Conservation (phyloP, 1,139 yeast species). For the Debaryomycetaceae sp. region DNA sequence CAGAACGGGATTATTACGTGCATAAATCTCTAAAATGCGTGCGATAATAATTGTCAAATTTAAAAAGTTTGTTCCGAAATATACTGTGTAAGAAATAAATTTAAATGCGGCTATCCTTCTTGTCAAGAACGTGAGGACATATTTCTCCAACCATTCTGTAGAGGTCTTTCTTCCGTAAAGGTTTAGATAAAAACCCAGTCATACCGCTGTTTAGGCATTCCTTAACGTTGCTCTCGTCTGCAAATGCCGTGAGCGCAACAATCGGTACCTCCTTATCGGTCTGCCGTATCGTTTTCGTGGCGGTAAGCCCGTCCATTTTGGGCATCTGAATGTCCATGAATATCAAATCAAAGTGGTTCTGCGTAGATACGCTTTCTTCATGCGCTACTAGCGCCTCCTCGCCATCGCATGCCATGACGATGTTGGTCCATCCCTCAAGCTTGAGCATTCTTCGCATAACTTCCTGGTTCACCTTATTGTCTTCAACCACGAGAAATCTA, state of each 20-base stretch:
- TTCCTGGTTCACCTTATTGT: slow-evolving; percentile 82
- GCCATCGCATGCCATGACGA: slow-evolving; percentile 80
- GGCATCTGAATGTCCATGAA: slow-evolving; percentile 99
- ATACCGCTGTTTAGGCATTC: slow-evolving; percentile 76
- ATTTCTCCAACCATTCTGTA: slow-evolving; percentile 40
- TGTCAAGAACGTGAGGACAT: slow-evolving; percentile 19
- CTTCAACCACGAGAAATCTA: slow-evolving; percentile 82
- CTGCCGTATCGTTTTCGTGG: slow-evolving; percentile 63
- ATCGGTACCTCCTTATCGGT: slow-evolving; percentile 63
- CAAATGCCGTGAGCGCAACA: slow-evolving; percentile 89
- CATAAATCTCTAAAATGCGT: too few species aligned
- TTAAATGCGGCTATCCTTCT: slow-evolving; percentile 2
- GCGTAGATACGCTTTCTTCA: neutral
- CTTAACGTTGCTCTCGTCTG: slow-evolving; percentile 74
- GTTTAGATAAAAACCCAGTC: slow-evolving; percentile 83
- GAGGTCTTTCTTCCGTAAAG: slow-evolving; percentile 63
- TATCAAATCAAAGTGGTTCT: slow-evolving; percentile 50
- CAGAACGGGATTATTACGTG: too few species aligned
- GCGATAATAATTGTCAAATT: too few species aligned
- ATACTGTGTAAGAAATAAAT: neutral
- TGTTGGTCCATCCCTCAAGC: slow-evolving; percentile 61
- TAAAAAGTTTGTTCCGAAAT: too few species aligned
- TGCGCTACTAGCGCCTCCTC: slow-evolving; percentile 56
- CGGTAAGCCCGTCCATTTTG: slow-evolving; percentile 72
- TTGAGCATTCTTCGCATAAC: slow-evolving; percentile 78